Base-by-base conservation (phyloP, 73 alveolate genomes). In the Symbiodinium natans region DNA sequence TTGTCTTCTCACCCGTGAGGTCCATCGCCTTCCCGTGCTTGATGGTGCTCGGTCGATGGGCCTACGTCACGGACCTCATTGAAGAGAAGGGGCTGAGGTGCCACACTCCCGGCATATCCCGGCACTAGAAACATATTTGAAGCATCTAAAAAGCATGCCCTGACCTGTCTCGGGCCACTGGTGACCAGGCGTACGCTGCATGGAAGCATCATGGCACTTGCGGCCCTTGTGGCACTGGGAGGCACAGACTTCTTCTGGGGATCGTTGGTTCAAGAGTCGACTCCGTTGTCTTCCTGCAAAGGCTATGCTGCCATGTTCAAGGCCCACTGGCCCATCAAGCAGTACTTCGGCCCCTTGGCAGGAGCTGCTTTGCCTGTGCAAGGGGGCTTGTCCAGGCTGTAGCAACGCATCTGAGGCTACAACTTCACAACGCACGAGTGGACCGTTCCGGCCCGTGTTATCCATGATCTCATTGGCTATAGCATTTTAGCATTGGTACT, bases 31-130 rank as follows among this genome's bases (percentile, higher is more conserved):
- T 90, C 77, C 80, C 97, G 5, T 73, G 87, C 97, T 46, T 41
- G 48, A 90, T 90, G 97, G 97, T 90, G 54, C 48, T 90, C 52
- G 97, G 97, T 17, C 97, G 97, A 41, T 90, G 97, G 97, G 97
- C 88, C n/a, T 90, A 90, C 36, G 97, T 90, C 42, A 90, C 97
- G 11, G 97, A 90, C 39, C 41, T 85, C 38, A 59, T 90, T n/a
- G 97, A 85, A 36, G 97, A 90, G 56, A 90, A 90, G 39, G 36
- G 80, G 1, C 31, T 29, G 36, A 63, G 80, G 80, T n/a, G n/a
- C n/a, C n/a, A n/a, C n/a, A n/a, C n/a, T n/a, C n/a, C n/a, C n/a
- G n/a, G n/a, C n/a, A n/a, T n/a, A n/a, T n/a, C n/a, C n/a, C n/a
- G n/a, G n/a, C n/a, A n/a, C n/a, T n/a, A n/a, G n/a, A n/a, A n/a